Base-by-base conservation (phyloP, 1,284 basidiomycete genomes). In the Cerioporus squamosus region DNA sequence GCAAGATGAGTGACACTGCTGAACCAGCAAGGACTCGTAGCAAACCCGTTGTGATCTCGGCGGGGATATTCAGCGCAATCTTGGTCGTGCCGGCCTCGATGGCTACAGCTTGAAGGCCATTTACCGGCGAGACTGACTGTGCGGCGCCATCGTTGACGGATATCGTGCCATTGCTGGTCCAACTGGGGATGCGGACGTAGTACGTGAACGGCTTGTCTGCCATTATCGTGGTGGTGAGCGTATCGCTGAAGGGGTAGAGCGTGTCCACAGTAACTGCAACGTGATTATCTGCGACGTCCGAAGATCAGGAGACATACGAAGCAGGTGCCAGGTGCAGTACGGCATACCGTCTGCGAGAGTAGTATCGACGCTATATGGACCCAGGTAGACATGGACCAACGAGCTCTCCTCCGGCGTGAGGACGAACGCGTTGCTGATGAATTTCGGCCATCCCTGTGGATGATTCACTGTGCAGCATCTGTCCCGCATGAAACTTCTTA, bases 381-480 rank as follows among this genome's bases (percentile, higher is more conserved):
- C 83, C 7, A 84, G 74, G 64, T 84, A 84, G 2, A 82, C 67
- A 36, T 85, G 82, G n/a, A 82, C 79, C 3, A 85, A 74, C 0
- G 81, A 81, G 15, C 69, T 67, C 26, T 75, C 65, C 68, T 83
- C 80, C 2, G 80, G 72, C 1, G 81, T 81, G 0, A 74, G 76
- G 8, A 84, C 68, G 68, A 86, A 84, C 1, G 82, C 75, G 61
- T 83, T 83, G 8, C 79, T 73, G 44, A 83, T 76, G 66, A 85
- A 84, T 64, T 85, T 85, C 0, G 83, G 82, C 77, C 78, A 83
- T 43, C 83, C 83, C 68, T 84, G 82, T 3, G 83, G 82, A 62
- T 81, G 80, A 53, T 84, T 83, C 53, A 85, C 82, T 7, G 82
- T 84, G 69, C 83, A 84, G 68, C 83, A 85, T 2, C 81, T 82